Percentiles rank a stretch among this genome's conserved stretches.
These are phyloP conservation scores for Claviceps maximensis DNA, from an alignment of 2,329 filamentous ascomycete species.

Conservation along the genomic window DNA sequence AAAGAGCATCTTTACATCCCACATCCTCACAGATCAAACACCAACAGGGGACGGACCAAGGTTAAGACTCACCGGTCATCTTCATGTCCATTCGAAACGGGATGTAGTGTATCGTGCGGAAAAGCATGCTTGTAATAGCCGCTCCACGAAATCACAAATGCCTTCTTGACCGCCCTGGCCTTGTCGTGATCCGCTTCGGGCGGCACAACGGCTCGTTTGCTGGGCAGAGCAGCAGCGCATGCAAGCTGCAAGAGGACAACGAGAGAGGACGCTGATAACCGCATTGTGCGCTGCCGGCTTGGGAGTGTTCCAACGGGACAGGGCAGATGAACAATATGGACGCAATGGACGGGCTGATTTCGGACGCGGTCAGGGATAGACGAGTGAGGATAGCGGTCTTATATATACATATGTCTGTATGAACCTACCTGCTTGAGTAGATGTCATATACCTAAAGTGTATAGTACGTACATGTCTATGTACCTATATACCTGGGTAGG, in stretches of 20 bases:
- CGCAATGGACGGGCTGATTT: too few species aligned
- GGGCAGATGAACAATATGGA: too few species aligned
- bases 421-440: too few species aligned
- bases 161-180: constrained; percentile 50
- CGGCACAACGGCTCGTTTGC: constrained; percentile 2
- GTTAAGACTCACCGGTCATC: constrained; percentile 59
- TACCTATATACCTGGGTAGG: too few species aligned
- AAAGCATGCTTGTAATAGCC: constrained; percentile 65
- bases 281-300: constrained; percentile 4
- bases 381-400: too few species aligned
- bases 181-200: constrained; percentile 24
- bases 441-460: too few species aligned
- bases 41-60: too few species aligned
- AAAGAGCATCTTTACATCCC: not conserved
- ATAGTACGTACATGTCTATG: too few species aligned
- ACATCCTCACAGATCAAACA: not conserved
- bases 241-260: constrained; percentile 6
- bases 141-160: constrained; percentile 58
- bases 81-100: constrained; percentile 48
- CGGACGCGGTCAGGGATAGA: too few species aligned
- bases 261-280: not conserved
- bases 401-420: too few species aligned
- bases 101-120: constrained; percentile 61
- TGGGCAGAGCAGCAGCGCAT: constrained; percentile 3
- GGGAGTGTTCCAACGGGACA: too few species aligned